Base-by-base conservation (phyloP, 2,329 filamentous ascomycete species). In the Pseudogymnoascus sp. region DNA sequence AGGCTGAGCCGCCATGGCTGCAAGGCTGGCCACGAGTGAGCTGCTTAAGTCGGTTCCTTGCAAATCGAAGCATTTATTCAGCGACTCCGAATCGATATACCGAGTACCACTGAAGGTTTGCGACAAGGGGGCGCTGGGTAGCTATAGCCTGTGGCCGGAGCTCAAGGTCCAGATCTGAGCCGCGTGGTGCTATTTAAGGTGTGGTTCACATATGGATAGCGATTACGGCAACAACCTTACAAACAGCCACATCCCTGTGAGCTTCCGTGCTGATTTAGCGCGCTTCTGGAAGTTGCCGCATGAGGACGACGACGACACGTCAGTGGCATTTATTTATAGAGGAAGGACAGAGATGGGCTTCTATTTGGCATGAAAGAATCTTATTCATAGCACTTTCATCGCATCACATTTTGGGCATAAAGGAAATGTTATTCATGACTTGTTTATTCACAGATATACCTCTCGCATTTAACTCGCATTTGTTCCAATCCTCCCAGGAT, bases 61-160 rank as follows among this genome's bases (percentile, higher is more conserved):
- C 47, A 54, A 54, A 54, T 54, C 47, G 47, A 54, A 35, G 47
- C 47, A 54, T 54, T 54, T 54, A 54, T 54, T 54, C 28, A 54
- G 47, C 14, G 28, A 54, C 28, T 35, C 16, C 33, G 47, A 28
- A 54, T 54, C 47, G 9, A 54, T 25, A 54, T 54, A 54, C 16
- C 25, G 6, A 30, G 16, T 54, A 33, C 25, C 28, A 35, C 28
- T 12, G 28, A 18, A 11, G 6, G 28, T 33, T 18, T 35, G 47
- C 9, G 47, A 6, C 16, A 35, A 54, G 28, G 16, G 33, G 47
- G 16, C 25, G 16, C 47, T 18, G 47, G 16, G 28, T 54, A 25
- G 16, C 16, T 54, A 54, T 7, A 33, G 16, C 28, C 16, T 30
- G 47, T 54, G 43, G 16, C 47, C n/a, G 33, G 47, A 54, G 47